Base-by-base conservation (phyloP, 2,329 filamentous ascomycete genomes). In the Didymella pinodella region DNA sequence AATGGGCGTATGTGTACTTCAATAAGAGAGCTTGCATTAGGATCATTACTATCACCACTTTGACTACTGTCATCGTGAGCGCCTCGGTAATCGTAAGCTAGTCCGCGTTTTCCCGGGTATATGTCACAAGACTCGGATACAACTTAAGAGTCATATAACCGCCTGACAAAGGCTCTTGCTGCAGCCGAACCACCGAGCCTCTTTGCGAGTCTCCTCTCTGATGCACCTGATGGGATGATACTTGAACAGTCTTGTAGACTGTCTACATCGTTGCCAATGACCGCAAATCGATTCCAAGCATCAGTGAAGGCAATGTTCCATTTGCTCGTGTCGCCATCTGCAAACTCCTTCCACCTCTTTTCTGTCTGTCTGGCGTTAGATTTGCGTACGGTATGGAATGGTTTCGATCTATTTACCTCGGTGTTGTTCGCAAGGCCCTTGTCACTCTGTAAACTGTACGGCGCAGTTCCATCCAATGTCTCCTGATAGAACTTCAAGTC, bases 401-500 rank as follows among this genome's bases (percentile, higher is more conserved):
- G 0, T 11, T 4, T 20, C 5, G 14, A 29, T 7, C 11, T 3
- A 57, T 58, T 44, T 44, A 70, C 66, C 57, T 64, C n/a, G 6
- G 58, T 54, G 16, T 68, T 51, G n/a, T 63, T 69, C 3, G 68
- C 59, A 56, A 72, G 53, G 3, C 62, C 49, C 41, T 56, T 58
- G 29, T 72, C 70, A 20, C 65, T 68, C 12, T 65, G 61, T 22
- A 72, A 32, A 22, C 53, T 70, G 22, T 69, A 70, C 11, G 72
- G 70, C 6, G 71, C 70, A 3, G 65, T 68, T 0, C 68, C 65
- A 8, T 64, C 57, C 32, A 66, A 54, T 0, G 72, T 76, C 56
- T 76, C 67, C 18, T 51, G 40, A 44, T 75, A 77, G 55, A 71
- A 76, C 1, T 57, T 64, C 2, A 67, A 60, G 43, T 76, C 73